These are phyloP conservation scores for Arthrobotrys entomopaga DNA, from an alignment of 2,329 filamentous ascomycete genomes.

Conservation along the genomic window DNA sequence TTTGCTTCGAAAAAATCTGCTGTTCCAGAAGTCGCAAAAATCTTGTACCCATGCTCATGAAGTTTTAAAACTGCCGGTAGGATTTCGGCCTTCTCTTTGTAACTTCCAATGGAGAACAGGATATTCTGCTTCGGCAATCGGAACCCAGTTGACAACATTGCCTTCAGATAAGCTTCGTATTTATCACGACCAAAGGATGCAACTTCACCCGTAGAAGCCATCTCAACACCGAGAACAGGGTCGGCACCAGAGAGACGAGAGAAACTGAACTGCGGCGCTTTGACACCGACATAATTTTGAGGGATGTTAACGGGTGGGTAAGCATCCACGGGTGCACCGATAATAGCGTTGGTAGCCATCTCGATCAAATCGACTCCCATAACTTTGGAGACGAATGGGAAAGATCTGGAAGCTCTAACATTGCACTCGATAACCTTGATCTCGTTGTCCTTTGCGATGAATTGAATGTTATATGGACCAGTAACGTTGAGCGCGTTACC, in stretches of 20 bases:
- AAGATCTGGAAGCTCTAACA: slow-evolving; percentile 92
- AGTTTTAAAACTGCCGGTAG: slow-evolving; percentile 89
- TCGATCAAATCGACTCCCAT: slow-evolving; percentile 98
- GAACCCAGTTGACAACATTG: slow-evolving; percentile 93
- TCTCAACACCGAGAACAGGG: slow-evolving; percentile 95
- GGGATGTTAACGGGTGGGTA: slow-evolving; percentile 82
- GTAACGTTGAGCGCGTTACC: slow-evolving; percentile 93
- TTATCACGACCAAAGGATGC: slow-evolving; percentile 95
- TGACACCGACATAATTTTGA: slow-evolving; percentile 88
- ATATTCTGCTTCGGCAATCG: slow-evolving; percentile 96
- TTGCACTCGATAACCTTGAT: slow-evolving; percentile 99
- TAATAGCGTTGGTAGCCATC: slow-evolving; percentile 98
- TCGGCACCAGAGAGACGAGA: slow-evolving; percentile 95
- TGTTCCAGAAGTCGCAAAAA: slow-evolving; percentile 95
- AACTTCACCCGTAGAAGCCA: slow-evolving; percentile 98
- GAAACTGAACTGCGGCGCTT: slow-evolving; percentile 99
- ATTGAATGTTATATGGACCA: slow-evolving; percentile 98
- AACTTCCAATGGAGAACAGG: slow-evolving; percentile 92
- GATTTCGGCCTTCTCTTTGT: slow-evolving; percentile 98
- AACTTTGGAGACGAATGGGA: slow-evolving; percentile 98
- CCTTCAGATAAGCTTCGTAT: slow-evolving; percentile 98
- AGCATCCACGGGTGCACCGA: slow-evolving; percentile 80
- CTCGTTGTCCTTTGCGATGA: slow-evolving; percentile 99
- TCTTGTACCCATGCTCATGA: slow-evolving; percentile 89
- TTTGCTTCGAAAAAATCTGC: slow-evolving; percentile 96